Percentiles rank a stretch among this genome's conserved stretches.
Conservation (phyloP, 228 moss, liverwort and hornwort species). For the Sphagnum fallax region DNA sequence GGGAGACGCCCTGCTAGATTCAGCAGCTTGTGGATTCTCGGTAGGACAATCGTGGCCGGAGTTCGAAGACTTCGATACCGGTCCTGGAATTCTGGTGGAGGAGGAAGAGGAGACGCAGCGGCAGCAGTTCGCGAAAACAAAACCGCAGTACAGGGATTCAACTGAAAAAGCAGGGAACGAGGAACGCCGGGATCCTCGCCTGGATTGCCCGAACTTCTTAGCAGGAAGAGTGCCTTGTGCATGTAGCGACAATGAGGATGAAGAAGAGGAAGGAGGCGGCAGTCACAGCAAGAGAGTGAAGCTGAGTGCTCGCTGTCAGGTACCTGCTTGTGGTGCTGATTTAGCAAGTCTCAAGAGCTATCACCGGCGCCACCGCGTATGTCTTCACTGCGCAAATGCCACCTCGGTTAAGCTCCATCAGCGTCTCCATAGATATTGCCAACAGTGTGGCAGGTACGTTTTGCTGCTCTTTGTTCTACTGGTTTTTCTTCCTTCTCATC, state of each 20-base stretch:
- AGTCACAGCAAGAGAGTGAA: slow-evolving; percentile 72
- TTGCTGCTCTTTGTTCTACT: not conserved
- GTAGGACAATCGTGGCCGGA: too few species aligned
- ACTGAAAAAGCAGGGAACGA: not conserved
- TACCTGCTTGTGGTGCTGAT: slow-evolving; percentile 74
- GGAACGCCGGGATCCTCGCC: slow-evolving; percentile 50
- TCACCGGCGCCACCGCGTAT: slow-evolving; percentile 94
- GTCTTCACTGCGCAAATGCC: slow-evolving; percentile 88
- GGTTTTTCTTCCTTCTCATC: not conserved
- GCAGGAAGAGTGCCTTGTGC: slow-evolving; percentile 90
- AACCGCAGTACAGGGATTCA: not conserved
- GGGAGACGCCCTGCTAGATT: too few species aligned
- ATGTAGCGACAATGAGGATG: slow-evolving; percentile 90
- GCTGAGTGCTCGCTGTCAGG: slow-evolving; percentile 83
- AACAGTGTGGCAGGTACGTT: slow-evolving; percentile 98
- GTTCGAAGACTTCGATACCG: too few species aligned
- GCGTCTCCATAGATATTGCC: slow-evolving; percentile 89
- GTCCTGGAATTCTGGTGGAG: too few species aligned
- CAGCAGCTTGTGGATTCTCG: too few species aligned
- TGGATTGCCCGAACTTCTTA: slow-evolving; percentile 87
- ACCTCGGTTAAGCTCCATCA: slow-evolving; percentile 70
- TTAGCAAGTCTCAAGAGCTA: slow-evolving; percentile 78
- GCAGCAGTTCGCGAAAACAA: too few species aligned
- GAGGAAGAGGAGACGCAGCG: too few species aligned
- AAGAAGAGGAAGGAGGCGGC: slow-evolving; percentile 45